Evolutionary conservation across 371 early-diverging fungal species (phyloP).

Genomic region (Quaeritorhiza haematococci): DNA sequence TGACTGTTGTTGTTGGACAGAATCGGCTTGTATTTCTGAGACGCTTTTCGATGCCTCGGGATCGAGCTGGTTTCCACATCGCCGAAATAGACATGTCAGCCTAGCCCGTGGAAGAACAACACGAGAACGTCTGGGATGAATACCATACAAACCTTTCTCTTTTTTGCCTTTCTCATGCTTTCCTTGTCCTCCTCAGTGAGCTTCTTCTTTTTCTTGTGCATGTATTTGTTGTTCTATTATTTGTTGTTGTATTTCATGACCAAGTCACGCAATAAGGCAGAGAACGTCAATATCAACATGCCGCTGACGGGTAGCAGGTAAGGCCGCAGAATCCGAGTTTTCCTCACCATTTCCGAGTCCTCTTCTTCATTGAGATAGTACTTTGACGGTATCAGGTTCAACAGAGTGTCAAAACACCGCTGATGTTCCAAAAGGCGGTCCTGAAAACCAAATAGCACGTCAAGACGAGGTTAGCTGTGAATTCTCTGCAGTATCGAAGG

Average conservation of each 20-base stretch:
- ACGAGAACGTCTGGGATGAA: conserved; percentile 16
- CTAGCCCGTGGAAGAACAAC: background rate
- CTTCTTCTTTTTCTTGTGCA: conserved; percentile 67
- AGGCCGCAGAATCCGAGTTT: background rate
- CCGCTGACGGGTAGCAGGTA: background rate
- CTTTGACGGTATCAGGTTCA: conserved; percentile 69
- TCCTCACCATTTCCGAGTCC: background rate
- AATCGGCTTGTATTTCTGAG: conserved; percentile 29
- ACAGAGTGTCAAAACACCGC: conserved; percentile 55
- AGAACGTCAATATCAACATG: background rate
- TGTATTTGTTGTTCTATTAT: background rate
- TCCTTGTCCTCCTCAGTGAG: conserved; percentile 78
- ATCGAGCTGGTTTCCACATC: conserved; percentile 10
- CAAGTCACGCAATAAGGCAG: background rate
- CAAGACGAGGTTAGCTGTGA: background rate
- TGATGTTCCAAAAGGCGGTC: conserved; percentile 56
- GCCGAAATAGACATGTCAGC: background rate
- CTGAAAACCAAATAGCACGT: conserved; percentile 24
- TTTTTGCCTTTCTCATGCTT: conserved; percentile 70
- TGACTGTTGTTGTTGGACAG: conserved; percentile 42
- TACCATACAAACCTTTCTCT: conserved; percentile 50
- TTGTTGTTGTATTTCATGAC: no score
- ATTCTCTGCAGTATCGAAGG: background rate
- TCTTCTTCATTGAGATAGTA: conserved; percentile 59
- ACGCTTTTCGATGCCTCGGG: conserved; percentile 10